Evolutionary conservation across 2,329 filamentous ascomycete genomes (phyloP), one percentile per base, ranked within the genome.

Genomic region (Neophaeococcomyces mojaviensis): DNA sequence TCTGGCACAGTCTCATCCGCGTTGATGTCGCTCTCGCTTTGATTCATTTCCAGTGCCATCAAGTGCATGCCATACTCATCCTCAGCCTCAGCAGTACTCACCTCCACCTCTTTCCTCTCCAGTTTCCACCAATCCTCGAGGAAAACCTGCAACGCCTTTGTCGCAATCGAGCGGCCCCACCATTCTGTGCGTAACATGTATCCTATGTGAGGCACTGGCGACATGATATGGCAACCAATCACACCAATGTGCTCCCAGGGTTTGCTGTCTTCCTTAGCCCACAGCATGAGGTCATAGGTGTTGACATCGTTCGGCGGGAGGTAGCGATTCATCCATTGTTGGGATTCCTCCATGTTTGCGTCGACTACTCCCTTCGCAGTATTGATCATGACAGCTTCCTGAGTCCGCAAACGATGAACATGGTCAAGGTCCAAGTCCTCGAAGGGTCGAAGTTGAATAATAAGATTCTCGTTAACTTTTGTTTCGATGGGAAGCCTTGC

Each of bases 181-280:
- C 35, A 46, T 28, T 46, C 43, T 6, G 24, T 46, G 20, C 43
- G 33, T 10, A 46, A 18, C 43, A 46, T 46, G 35, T 46, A 46
- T 32, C 43, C 43, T 9, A 39, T 10, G 22, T 20, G 8, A 9
- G 36, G 36, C n/a, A 39, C 43, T 2, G 43, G 43, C 18, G 15
- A 20, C 24, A 16, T 4, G 8, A 22, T 4, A 26, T 46, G 43
- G 20, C 34, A 39, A 24, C 43, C 43, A 13, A 46, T 39, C 9
- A 8, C 12, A 4, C 35, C 43, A 8, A 39, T 34, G 30, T 46
- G 43, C 18, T 46, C 35, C 43, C 36, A 39, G 3, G 43, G 34
- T 16, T 20, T n/a, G 22, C 20, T 26, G 20, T 31, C 34, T 26
- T 46, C 34, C 43, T 33, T 33, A 18, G 36, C 41, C 41, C 41